Conservation (phyloP, 495 filamentous ascomycete genomes). For the Xylaria palmicola region DNA sequence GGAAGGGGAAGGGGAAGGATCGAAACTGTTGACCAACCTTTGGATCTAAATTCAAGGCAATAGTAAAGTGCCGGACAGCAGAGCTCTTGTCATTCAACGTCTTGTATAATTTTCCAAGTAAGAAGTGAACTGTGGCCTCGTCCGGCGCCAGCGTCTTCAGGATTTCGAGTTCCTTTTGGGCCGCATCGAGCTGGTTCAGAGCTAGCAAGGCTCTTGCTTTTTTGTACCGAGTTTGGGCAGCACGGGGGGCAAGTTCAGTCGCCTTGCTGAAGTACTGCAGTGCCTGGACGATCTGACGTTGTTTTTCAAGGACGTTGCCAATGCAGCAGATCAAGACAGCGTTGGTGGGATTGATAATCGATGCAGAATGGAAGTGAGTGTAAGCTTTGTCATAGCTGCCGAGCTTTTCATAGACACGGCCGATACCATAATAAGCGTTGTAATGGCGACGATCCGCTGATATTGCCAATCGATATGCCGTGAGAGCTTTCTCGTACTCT, state of each 20-base stretch:
- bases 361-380: constrained; percentile 83
- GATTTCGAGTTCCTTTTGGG: constrained; percentile 74
- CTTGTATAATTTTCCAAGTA: constrained; percentile 86
- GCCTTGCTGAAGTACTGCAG: constrained; percentile 78
- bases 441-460: constrained; percentile 86
- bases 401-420: constrained; percentile 88
- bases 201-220: constrained; percentile 86
- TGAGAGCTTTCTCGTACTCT: constrained; percentile 91
- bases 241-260: constrained; percentile 74
- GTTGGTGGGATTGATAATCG: constrained; percentile 86
- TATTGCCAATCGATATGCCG: constrained; percentile 78
- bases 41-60: constrained; percentile 91
- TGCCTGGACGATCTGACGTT: constrained; percentile 73
- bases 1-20: not conserved
- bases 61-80: constrained; percentile 89
- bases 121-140: constrained; percentile 92
- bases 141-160: constrained; percentile 89
- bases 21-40: constrained; percentile 58
- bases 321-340: constrained; percentile 88
- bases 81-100: constrained; percentile 70
- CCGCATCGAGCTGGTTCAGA: constrained; percentile 66
- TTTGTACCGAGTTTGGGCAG: constrained; percentile 80
- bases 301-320: constrained; percentile 83
- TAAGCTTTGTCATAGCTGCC: constrained; percentile 90
- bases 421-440: constrained; percentile 96